These are phyloP conservation scores for Candida germanica DNA, from an alignment of 805 yeast species.

Conservation along the genomic window DNA sequence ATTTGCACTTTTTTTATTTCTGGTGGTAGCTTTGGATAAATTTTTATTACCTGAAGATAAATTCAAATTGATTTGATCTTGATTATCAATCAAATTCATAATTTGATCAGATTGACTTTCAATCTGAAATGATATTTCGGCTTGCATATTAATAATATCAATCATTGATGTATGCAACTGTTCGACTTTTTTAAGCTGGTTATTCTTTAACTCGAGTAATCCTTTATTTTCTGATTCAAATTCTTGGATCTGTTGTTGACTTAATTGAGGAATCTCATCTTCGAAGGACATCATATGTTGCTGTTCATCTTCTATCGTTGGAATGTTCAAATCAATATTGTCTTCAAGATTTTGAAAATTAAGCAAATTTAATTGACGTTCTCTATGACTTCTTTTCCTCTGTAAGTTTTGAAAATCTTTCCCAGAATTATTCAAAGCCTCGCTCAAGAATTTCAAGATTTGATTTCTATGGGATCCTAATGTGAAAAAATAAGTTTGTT, in stretches of 20 bases:
- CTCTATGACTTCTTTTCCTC: constrained; percentile 44
- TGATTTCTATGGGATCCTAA: constrained; percentile 46
- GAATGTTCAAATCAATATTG: constrained; percentile 18
- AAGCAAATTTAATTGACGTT: constrained; percentile 29
- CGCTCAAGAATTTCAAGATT: constrained; percentile 46
- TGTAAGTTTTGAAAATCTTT: constrained; percentile 48
- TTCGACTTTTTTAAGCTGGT: constrained; percentile 58
- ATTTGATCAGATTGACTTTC: constrained; percentile 71
- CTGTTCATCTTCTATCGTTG: constrained; percentile 2
- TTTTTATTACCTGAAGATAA: constrained; percentile 69
- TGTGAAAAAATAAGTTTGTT: constrained; percentile 32
- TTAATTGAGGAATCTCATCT: constrained; percentile 19
- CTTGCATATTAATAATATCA: constrained; percentile 73
- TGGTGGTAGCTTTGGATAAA: constrained; percentile 62
- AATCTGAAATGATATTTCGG: constrained; percentile 71
- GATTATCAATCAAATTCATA: constrained; percentile 58
- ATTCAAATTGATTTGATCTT: constrained; percentile 62
- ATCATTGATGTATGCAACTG: constrained; percentile 58
- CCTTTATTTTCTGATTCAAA: constrained; percentile 59
- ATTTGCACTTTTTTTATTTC: constrained; percentile 50
- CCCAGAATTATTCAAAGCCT: constrained; percentile 41
- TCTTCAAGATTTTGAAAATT: constrained; percentile 44
- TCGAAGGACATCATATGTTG: constrained; percentile 3
- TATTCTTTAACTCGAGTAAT: constrained; percentile 51
- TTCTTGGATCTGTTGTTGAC: constrained; percentile 56